These are phyloP conservation scores for Penicillium rolfsii DNA, from an alignment of 2,329 filamentous ascomycete species.

Conservation along the genomic window DNA sequence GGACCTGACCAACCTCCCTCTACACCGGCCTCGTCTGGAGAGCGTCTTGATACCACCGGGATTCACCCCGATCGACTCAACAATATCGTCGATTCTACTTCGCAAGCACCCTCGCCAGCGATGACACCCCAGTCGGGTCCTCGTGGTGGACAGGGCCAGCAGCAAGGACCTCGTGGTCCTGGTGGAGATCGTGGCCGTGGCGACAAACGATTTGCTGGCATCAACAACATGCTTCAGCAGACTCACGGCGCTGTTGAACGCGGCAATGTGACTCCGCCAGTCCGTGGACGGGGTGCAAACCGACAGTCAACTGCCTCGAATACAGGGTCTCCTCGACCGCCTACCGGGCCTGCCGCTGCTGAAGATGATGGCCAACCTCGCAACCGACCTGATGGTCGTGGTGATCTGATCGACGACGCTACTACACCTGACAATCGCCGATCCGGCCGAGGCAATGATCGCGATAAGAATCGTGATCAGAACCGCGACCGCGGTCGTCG, in stretches of 20 bases:
- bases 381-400: constrained; percentile 36
- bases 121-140: constrained; percentile 47
- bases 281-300: constrained; percentile 45
- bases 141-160: constrained; percentile 42
- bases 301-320: constrained; percentile 40
- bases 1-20: constrained; percentile 38
- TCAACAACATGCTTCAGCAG: constrained; percentile 54
- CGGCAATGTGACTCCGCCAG: constrained; percentile 38
- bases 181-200: constrained; percentile 46
- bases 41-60: constrained; percentile 46
- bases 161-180: constrained; percentile 43
- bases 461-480: constrained; percentile 32
- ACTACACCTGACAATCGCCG: constrained; percentile 37
- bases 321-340: constrained; percentile 37
- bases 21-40: constrained; percentile 36
- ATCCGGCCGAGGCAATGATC: constrained; percentile 35
- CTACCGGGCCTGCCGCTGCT: constrained; percentile 34
- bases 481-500: constrained; percentile 39
- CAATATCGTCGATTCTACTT: constrained; percentile 15
- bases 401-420: constrained; percentile 42
- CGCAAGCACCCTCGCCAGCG: constrained; percentile 32
- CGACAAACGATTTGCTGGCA: constrained; percentile 52
- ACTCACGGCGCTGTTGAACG: constrained; percentile 41
- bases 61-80: constrained; percentile 60
- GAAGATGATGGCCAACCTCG: constrained; percentile 37